These are phyloP conservation scores for Ottelia alismoides DNA, from an alignment of 106 monocot species.

Conservation along the genomic window DNA sequence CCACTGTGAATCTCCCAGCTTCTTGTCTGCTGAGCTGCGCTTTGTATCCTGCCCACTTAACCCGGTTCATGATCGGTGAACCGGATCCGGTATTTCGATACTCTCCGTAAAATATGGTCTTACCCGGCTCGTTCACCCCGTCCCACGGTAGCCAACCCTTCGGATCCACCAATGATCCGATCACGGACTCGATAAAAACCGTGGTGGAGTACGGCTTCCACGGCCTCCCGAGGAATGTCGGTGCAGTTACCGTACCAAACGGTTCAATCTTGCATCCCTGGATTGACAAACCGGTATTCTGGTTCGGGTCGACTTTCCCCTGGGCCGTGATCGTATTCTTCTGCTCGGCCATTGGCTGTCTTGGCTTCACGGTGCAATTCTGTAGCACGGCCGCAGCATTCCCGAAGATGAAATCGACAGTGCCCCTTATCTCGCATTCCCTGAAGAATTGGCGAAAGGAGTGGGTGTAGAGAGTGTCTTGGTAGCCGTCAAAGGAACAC, in stretches of 20 bases:
- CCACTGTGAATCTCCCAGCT: too few species aligned
- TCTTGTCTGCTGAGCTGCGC: too few species aligned
- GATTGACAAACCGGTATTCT: conserved; percentile 27
- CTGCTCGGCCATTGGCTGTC: conserved; percentile 16
- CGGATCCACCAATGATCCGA: conserved; percentile 13
- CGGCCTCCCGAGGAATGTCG: conserved; percentile 28
- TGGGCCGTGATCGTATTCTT: conserved; percentile 28
- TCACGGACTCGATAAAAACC: conserved; percentile 20
- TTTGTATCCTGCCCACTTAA: conserved; percentile 19
- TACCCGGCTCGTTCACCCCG: conserved; percentile 1
- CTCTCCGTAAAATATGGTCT: conserved; percentile 31
- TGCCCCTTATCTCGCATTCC: conserved; percentile 26
- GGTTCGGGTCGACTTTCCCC: conserved; percentile 22
- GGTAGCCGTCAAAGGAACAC: conserved; percentile 33
- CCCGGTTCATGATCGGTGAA: conserved; percentile 2
- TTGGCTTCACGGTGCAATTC: conserved; percentile 24
- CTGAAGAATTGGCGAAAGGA: conserved; percentile 34
- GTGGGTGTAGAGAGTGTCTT: conserved; percentile 40
- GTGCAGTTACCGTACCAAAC: conserved; percentile 3
- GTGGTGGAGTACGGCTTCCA: conserved; percentile 30
- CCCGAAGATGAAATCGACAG: conserved; percentile 40
- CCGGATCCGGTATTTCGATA: conserved; percentile 26
- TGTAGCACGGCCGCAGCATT: conserved; percentile 31
- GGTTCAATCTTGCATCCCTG: conserved; percentile 17
- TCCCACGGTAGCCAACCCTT: conserved; percentile 20